A percentile compares a stretch with the other conserved stretches of the same genome.
Evolutionary conservation across 2,329 filamentous ascomycete genomes (phyloP).

Genomic region (Xylaria digitata): DNA sequence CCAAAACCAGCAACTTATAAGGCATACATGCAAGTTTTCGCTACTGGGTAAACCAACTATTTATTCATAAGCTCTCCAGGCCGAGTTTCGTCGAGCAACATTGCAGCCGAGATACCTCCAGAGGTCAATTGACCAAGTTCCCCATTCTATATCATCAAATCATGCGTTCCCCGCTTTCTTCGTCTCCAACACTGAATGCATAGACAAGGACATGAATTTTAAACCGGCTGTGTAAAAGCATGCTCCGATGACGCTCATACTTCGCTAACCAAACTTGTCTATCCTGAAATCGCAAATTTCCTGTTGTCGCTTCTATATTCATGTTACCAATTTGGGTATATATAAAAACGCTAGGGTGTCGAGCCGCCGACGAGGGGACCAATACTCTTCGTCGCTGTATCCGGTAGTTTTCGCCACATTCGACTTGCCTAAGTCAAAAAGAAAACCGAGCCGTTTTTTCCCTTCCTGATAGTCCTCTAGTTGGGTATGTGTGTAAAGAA

Average conservation of each 20-base stretch:
- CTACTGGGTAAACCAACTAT: background rate
- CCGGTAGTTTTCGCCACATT: conserved; percentile 2
- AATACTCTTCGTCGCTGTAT: conserved; percentile 9
- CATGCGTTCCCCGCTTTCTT: background rate
- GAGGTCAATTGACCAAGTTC: background rate
- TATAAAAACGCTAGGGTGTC: conserved; percentile 13
- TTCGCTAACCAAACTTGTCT: conserved; percentile 15
- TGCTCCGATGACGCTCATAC: conserved; percentile 12
- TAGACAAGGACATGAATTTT: background rate
- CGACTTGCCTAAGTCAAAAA: conserved; percentile 1
- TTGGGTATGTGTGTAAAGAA: conserved; percentile 6
- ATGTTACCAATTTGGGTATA: conserved; percentile 17
- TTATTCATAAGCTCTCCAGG: background rate
- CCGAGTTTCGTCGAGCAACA: background rate
- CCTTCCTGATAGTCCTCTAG: conserved; percentile 8
- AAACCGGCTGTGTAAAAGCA: conserved; percentile 17
- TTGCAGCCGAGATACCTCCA: background rate
- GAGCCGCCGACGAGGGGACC: background rate
- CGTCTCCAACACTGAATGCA: background rate
- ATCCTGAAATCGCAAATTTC: conserved; percentile 17
- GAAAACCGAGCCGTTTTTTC: background rate
- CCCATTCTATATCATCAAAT: background rate
- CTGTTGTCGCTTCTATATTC: conserved; percentile 23
- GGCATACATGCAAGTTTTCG: background rate
- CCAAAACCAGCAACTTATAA: background rate